Evolutionary conservation across 2,329 filamentous ascomycete species (phyloP), one percentile per base, ranked within the genome.

Genomic region (Arthrobotrys conoides): DNA sequence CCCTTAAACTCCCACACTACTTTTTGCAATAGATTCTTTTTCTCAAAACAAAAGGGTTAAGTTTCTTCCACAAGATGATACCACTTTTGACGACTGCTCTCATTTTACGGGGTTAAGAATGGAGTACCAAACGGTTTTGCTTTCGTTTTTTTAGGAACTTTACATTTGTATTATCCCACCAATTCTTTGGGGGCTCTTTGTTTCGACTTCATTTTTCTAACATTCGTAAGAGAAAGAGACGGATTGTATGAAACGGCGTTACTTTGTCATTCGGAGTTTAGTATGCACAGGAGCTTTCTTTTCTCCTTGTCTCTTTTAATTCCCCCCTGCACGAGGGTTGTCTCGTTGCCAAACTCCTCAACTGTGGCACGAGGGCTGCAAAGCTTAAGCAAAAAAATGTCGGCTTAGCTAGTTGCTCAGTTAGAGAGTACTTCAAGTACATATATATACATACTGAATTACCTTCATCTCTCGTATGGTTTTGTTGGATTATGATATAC

Each of bases 1-100:
- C 41, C 73, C 73, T 36, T 77, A n/a, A 36, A n/a, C n/a, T n/a
- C n/a, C 18, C 20, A 59, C 20, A 57, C 24, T 16, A 3, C 5
- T 12, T 36, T 36, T 36, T 36, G 33, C 8, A 36, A 10, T 5
- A 36, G 33, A 30, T 33, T 18, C 18, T 55, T n/a, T 30, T 51
- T 51, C 49, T 20, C 33, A 14, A 10, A 38, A 10, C 9, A n/a
- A 41, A 41, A 41, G 12, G 44, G 44, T 20, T 22, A 30, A 22
- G 53, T 59, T 41, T 22, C 53, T 38, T 30, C 22, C 38, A 2
- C 5, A 48, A n/a, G 44, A 48, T 48, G 20, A 48, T 30, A 48
- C 22, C 12, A n/a, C 16, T 41, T 41, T 2, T 16, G 16, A 41
- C 16, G 38, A 41, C 38, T 20, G 2, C 12, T 48, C 18, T 8